Conservation (phyloP, 1,139 yeast species). For the Nakaseomyces bracarensis region DNA sequence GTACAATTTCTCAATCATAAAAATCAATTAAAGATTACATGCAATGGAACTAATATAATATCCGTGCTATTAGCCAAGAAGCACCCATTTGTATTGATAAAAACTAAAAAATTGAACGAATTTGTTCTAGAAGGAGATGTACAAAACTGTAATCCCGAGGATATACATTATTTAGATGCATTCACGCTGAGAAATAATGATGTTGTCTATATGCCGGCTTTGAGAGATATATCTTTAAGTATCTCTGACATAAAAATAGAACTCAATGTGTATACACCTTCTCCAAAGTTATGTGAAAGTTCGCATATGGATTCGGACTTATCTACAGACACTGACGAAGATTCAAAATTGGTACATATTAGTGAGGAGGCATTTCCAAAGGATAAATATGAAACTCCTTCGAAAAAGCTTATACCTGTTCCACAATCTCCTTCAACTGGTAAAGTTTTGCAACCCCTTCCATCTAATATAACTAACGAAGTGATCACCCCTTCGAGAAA, state of each 20-base stretch:
- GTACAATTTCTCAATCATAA: slow-evolving; percentile 26
- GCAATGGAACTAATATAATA: slow-evolving; percentile 35
- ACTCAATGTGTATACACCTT: not conserved
- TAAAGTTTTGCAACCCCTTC: not conserved
- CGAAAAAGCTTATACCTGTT: slow-evolving; percentile 5
- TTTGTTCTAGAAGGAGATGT: not conserved
- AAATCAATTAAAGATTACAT: slow-evolving; percentile 30
- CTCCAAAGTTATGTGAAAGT: not conserved
- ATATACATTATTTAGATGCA: slow-evolving; percentile 2
- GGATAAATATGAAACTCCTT: not conserved
- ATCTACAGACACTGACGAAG: not conserved
- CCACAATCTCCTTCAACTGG: slow-evolving; percentile 7
- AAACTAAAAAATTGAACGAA: not conserved
- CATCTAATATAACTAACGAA: not conserved
- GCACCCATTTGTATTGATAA: not conserved
- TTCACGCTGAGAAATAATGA: not conserved
- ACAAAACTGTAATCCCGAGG: not conserved
- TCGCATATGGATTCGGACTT: not conserved
- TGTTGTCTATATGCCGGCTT: slow-evolving; percentile 1
- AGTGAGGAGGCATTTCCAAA: not conserved
- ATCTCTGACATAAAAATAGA: not conserved
- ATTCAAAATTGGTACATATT: not conserved
- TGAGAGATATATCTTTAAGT: not conserved
- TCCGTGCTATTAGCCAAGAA: slow-evolving; percentile 22
- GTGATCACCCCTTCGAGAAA: not conserved